These are phyloP conservation scores for Golubevia pallescens DNA, from an alignment of 1,284 basidiomycete species.

Conservation along the genomic window DNA sequence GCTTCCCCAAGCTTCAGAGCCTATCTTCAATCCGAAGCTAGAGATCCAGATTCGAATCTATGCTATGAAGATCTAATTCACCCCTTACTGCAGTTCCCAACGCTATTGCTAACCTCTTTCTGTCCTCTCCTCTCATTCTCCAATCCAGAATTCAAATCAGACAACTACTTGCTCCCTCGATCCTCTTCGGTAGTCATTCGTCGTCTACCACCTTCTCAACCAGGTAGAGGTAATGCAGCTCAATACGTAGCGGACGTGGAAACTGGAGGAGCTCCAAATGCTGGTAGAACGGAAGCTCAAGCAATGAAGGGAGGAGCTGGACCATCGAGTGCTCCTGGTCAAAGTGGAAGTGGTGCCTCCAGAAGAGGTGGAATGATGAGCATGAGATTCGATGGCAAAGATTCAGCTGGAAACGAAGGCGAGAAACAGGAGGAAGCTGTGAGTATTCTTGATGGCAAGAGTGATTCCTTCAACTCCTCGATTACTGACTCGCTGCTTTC, in stretches of 20 bases:
- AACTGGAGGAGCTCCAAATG: constrained; percentile 7
- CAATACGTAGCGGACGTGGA: constrained; percentile 51
- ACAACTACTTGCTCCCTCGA: constrained; percentile 50
- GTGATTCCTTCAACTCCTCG: background rate
- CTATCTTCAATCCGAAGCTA: too few relatives aligned
- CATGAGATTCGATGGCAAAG: constrained; percentile 47
- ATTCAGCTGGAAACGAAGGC: constrained; percentile 7
- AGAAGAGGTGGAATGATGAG: constrained; percentile 43
- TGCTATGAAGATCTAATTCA: too few relatives aligned
- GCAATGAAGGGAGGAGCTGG: background rate
- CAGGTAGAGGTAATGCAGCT: constrained; percentile 54
- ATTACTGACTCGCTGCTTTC: background rate
- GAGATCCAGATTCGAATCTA: too few relatives aligned
- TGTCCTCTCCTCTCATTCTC: background rate
- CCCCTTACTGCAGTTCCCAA: too few relatives aligned
- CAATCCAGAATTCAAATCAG: constrained; percentile 50
- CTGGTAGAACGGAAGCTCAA: constrained; percentile 5
- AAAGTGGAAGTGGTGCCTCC: background rate
- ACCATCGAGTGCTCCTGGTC: background rate
- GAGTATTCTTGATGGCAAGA: background rate
- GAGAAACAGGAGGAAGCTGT: background rate
- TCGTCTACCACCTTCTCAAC: constrained; percentile 48
- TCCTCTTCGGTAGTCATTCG: constrained; percentile 55
- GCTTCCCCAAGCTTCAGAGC: too few relatives aligned
- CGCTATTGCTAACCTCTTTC: background rate